Evolutionary conservation across 1,139 yeast genomes (phyloP).

Genomic region (Diutina ranongensis): DNA sequence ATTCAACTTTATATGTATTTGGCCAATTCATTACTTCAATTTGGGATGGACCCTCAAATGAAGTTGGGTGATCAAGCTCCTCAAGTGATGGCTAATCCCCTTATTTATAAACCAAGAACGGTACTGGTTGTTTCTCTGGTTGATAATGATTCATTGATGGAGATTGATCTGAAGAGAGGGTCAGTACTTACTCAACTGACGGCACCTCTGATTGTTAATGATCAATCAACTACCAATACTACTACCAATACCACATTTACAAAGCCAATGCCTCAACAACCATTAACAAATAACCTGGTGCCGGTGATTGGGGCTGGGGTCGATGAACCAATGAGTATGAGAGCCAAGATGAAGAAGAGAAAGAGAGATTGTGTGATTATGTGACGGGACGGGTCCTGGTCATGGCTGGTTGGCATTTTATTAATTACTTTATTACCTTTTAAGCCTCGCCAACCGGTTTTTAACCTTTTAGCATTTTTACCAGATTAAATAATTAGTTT

Average conservation of each 20-base stretch:
- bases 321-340: background rate
- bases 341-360: conserved; percentile 13
- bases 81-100: background rate
- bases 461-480: too few relatives aligned
- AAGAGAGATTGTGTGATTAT: conserved; percentile 27
- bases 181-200: background rate
- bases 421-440: too few relatives aligned
- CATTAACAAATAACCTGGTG: background rate
- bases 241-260: background rate
- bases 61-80: background rate
- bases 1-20: conserved; percentile 34
- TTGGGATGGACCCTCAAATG: conserved; percentile 47
- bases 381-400: conserved; percentile 9
- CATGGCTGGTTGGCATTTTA: too few relatives aligned
- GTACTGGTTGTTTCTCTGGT: background rate
- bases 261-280: background rate
- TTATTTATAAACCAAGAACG: background rate
- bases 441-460: too few relatives aligned
- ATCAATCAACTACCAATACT: background rate
- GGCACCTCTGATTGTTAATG: conserved; percentile 4
- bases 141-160: conserved; percentile 2
- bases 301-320: background rate
- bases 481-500: too few relatives aligned
- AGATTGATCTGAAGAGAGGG: background rate
- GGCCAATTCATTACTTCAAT: conserved; percentile 54